Evolutionary conservation across 2,329 filamentous ascomycete species (phyloP).

Genomic region (Cercospora citrullina): DNA sequence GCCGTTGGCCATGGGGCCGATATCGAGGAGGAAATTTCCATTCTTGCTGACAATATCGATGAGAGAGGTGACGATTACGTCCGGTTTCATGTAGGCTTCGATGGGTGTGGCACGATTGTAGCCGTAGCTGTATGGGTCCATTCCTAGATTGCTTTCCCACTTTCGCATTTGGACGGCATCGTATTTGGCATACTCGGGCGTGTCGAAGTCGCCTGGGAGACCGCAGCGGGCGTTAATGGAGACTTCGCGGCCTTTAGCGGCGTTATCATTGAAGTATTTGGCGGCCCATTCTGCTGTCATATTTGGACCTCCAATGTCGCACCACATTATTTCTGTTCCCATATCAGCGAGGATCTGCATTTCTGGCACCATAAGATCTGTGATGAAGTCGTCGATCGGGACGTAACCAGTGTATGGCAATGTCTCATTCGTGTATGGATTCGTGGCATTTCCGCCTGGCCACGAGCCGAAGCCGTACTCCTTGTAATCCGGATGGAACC

Average conservation of each 20-base stretch:
- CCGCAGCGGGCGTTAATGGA: constrained; percentile 60
- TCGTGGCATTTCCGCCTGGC: constrained; percentile 47
- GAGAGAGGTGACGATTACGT: constrained; percentile 30
- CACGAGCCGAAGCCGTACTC: constrained; percentile 43
- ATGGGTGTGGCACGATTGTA: constrained; percentile 58
- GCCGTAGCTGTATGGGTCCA: constrained; percentile 62
- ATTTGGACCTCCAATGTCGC: constrained; percentile 19
- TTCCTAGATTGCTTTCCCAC: constrained; percentile 61
- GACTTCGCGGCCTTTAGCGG: constrained; percentile 49
- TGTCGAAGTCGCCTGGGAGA: constrained; percentile 59
- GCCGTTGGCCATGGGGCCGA: constrained; percentile 56
- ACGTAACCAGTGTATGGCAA: constrained; percentile 50
- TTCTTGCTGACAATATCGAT: constrained; percentile 38
- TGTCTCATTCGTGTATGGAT: constrained; percentile 47
- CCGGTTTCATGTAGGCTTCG: constrained; percentile 29
- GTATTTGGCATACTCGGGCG: constrained; percentile 59
- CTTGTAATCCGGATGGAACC: constrained; percentile 49
- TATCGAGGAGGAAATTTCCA: constrained; percentile 37
- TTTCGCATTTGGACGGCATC: constrained; percentile 54
- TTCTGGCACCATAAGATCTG: constrained; percentile 46
- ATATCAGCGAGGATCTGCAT: constrained; percentile 48
- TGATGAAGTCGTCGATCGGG: constrained; percentile 44
- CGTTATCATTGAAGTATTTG: constrained; percentile 46
- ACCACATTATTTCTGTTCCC: constrained; percentile 51
- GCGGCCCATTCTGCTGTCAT: constrained; percentile 40